Base-by-base conservation (phyloP, 2,329 filamentous ascomycete species). In the Calonectria pseudoturangicola region DNA sequence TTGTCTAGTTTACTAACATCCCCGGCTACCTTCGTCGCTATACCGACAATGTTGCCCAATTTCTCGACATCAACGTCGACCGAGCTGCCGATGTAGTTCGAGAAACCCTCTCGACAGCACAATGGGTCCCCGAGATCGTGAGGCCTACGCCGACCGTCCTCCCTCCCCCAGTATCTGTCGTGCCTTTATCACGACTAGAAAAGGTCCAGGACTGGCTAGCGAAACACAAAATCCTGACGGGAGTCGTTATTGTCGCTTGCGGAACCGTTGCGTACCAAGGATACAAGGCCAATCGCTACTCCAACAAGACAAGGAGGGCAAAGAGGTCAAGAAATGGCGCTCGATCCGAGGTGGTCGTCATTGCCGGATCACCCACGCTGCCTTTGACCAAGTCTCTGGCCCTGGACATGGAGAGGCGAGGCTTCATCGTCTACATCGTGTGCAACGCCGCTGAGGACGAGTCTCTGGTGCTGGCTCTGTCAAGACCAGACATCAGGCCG, bases 381-480 rank as follows among this genome's bases (percentile, higher is more conserved):
- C 94, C 96, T 18, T 88, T 98, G 80, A 96, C 95, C 8, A 93
- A 93, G 80, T 95, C 95, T 13, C 87, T 98, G 67, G 92, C 95
- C 2, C 85, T 96, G 60, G 97, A 99, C 81, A 88, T 99, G 77
- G 97, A 98, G 85, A 89, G 95, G 72, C 92, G 95, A 75, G 97
- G 97, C 5, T 98, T 97, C 83, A 94, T 98, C 73, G 95, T 98
- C 69, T 99, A 95, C 83, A 89, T 99, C 73, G 94, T 98, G 0
- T 96, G 95, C 79, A 93, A 92, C 75, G 95, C 92, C n/a, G 86
- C 92, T 72, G 94, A 98, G 79, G 96, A 98, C 77, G 95, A 98
- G 83, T 88, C 92, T 43, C 86, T 93, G 75, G 92, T 98, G 16
- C 91, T 94, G 73, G 90, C 91, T 73, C 91, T 98, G 82, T 90